Percentiles rank a stretch among this genome's conserved stretches.
Evolutionary conservation across 2,329 filamentous ascomycete species (phyloP).

Genomic region (Epichloe gansuensis): DNA sequence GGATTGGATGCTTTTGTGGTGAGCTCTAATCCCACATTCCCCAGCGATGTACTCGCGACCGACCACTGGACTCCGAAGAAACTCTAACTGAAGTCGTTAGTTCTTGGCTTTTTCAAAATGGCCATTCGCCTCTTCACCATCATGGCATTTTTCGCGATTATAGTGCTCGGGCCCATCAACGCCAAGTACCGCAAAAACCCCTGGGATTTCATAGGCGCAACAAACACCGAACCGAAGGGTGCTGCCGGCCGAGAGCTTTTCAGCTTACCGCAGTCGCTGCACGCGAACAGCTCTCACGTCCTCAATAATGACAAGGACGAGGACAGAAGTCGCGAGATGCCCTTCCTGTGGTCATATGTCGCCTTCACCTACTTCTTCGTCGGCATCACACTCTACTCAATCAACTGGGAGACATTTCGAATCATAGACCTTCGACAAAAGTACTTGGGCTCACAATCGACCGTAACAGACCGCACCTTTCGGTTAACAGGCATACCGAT

Average conservation of each 20-base stretch:
- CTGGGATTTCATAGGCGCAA: neutral
- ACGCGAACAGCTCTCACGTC: constrained; percentile 7
- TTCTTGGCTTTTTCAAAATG: constrained; percentile 97
- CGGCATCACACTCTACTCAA: constrained; percentile 65
- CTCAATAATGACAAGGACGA: constrained; percentile 21
- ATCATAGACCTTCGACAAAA: constrained; percentile 80
- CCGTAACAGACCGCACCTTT: constrained; percentile 91
- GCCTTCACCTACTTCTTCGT: constrained; percentile 94
- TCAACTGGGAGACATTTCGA: constrained; percentile 70
- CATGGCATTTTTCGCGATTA: constrained; percentile 70
- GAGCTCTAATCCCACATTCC: constrained; percentile 18
- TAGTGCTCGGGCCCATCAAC: constrained; percentile 79
- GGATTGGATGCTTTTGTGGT: constrained; percentile 92
- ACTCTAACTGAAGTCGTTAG: constrained; percentile 18
- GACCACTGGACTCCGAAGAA: neutral
- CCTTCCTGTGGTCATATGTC: constrained; percentile 83
- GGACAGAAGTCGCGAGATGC: constrained; percentile 21
- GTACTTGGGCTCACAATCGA: constrained; percentile 86
- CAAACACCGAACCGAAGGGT: neutral
- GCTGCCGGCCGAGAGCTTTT: constrained; percentile 5
- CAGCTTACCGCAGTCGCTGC: constrained; percentile 1
- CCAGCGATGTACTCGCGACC: neutral
- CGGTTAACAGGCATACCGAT: constrained; percentile 76
- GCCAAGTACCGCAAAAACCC: constrained; percentile 37
- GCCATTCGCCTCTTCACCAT: constrained; percentile 70